Evolutionary conservation across 176 grass and related monocot species (phyloP).

Genomic region (Oryza nivara): DNA sequence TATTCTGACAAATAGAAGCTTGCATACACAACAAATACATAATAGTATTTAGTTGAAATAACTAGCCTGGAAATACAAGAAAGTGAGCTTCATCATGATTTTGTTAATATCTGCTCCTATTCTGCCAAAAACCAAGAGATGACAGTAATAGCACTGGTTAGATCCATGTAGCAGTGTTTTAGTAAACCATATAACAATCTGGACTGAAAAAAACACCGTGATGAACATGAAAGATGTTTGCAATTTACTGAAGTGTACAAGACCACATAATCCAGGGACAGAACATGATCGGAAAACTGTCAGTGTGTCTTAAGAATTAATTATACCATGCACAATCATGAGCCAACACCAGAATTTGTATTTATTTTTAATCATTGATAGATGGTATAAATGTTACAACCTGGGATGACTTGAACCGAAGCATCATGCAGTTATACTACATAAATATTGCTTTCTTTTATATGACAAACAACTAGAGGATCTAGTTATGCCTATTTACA

Average conservation of each 20-base stretch:
- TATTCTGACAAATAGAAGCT: no score
- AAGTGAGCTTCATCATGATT: no score
- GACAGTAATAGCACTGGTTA: not conserved
- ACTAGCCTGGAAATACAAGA: no score
- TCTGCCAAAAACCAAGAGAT: not conserved
- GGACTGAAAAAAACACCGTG: not conserved
- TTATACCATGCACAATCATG: not conserved
- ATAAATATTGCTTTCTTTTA: conserved; percentile 23
- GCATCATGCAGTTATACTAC: not conserved
- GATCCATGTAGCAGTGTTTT: not conserved
- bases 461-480: conserved; percentile 21
- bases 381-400: not conserved
- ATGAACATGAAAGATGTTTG: not conserved
- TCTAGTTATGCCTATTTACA: conserved; percentile 22
- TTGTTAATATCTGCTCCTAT: no score
- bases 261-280: not conserved
- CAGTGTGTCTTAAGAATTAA: not conserved
- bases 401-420: conserved; percentile 7
- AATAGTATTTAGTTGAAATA: no score
- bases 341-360: not conserved
- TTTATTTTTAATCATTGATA: not conserved
- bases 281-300: not conserved
- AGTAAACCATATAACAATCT: not conserved
- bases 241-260: not conserved
- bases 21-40: no score